phyloP scores from a whole-genome alignment of 345 rosid species.

The Noccaea bulbosa region DNA sequence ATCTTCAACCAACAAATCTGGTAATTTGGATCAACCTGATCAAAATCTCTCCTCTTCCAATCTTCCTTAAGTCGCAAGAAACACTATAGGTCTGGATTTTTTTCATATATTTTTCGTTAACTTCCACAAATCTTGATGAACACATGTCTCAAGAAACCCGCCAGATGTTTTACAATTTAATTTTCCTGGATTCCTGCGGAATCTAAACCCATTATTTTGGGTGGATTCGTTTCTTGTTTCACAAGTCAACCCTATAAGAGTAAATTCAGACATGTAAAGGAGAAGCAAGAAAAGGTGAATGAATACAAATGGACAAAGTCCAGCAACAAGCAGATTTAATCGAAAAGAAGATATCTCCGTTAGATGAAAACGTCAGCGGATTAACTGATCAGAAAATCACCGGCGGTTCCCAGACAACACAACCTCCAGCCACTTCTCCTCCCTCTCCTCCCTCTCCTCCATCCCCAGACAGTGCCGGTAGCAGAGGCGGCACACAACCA shows the following conservation, averaged over 20 bases:
- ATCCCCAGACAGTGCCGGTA: slow-evolving; percentile 1
- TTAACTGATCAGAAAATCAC: slow-evolving; percentile 27
- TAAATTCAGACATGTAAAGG: slow-evolving; percentile 33
- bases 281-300: slow-evolving; percentile 10
- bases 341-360: slow-evolving; percentile 40
- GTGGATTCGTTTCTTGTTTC: slow-evolving; percentile 29
- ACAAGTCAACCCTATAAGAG: slow-evolving; percentile 7
- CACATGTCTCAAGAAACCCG: background rate
- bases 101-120: background rate
- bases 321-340: slow-evolving; percentile 40
- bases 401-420: slow-evolving; percentile 25
- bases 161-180: background rate
- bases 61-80: slow-evolving; percentile 24
- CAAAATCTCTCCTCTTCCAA: slow-evolving; percentile 19
- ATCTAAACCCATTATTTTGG: background rate
- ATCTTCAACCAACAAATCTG: slow-evolving; percentile 31
- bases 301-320: slow-evolving; percentile 41
- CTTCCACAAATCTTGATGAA: slow-evolving; percentile 3
- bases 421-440: slow-evolving; percentile 41
- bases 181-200: background rate
- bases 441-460: slow-evolving; percentile 37
- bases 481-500: slow-evolving; percentile 16
- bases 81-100: slow-evolving; percentile 14
- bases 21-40: slow-evolving; percentile 19
- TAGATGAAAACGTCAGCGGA: slow-evolving; percentile 30